These are phyloP conservation scores for Aspergillus sp. DNA, from an alignment of 2,329 filamentous ascomycete species.

Conservation along the genomic window DNA sequence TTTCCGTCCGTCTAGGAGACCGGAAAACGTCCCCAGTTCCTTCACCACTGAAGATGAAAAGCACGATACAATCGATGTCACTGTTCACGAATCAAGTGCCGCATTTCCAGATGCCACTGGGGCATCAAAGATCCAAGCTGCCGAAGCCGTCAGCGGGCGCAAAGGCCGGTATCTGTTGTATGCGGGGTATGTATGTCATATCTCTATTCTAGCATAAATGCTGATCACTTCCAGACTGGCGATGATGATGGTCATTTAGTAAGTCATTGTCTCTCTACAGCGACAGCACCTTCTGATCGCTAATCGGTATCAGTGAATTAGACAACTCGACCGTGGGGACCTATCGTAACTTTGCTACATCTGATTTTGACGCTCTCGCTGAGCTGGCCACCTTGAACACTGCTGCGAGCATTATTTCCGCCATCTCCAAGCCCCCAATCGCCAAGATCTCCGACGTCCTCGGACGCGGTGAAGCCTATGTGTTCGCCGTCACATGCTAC, in stretches of 20 bases:
- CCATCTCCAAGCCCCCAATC: constrained; percentile 45
- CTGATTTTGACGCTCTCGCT: constrained; percentile 41
- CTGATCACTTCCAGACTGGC: constrained; percentile 26
- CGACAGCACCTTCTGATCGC: background rate
- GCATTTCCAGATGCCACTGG: constrained; percentile 20
- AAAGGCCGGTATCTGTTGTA: constrained; percentile 34
- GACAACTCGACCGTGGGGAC: constrained; percentile 42
- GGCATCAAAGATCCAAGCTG: constrained; percentile 33
- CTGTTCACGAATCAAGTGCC: constrained; percentile 1
- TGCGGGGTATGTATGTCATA: constrained; percentile 24
- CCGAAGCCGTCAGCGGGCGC: constrained; percentile 32
- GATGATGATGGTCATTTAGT: constrained; percentile 37
- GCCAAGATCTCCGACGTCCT: constrained; percentile 49
- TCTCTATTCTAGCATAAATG: background rate
- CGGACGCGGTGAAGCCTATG: constrained; percentile 44
- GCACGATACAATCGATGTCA: constrained; percentile 11
- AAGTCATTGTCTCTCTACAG: constrained; percentile 7
- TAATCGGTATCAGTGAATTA: constrained; percentile 31
- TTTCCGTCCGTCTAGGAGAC: background rate
- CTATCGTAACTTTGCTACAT: constrained; percentile 47
- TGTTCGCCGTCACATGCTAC: constrained; percentile 38
- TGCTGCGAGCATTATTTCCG: constrained; percentile 42
- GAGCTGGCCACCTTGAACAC: constrained; percentile 40
- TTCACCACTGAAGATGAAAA: constrained; percentile 13
- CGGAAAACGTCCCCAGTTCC: background rate